Conservation (phyloP, 768 basidiomycete species). For the Xerocomellus dryophilus region DNA sequence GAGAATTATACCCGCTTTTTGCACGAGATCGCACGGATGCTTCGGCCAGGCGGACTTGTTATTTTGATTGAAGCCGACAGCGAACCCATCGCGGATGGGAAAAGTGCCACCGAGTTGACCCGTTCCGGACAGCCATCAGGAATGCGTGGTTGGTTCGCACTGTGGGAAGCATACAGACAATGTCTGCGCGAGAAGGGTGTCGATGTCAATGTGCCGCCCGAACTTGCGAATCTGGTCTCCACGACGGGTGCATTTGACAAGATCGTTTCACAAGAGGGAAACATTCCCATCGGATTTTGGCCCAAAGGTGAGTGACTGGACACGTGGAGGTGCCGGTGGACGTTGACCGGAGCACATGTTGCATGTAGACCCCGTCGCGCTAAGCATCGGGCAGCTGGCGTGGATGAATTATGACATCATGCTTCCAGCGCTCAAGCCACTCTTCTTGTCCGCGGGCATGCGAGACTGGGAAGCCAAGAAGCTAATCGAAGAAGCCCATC, state of each 20-base stretch:
- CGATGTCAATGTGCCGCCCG: slow-evolving; percentile 56
- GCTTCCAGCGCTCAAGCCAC: slow-evolving; percentile 58
- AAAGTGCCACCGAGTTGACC: slow-evolving; percentile 36
- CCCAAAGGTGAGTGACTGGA: slow-evolving; percentile 46
- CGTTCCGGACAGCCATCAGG: slow-evolving; percentile 34
- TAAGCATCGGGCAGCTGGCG: slow-evolving; percentile 66
- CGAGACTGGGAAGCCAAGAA: slow-evolving; percentile 51
- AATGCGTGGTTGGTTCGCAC: slow-evolving; percentile 56
- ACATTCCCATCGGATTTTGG: slow-evolving; percentile 69
- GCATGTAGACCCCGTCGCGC: slow-evolving; percentile 48
- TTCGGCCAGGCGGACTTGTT: slow-evolving; percentile 68
- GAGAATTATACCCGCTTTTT: slow-evolving; percentile 59
- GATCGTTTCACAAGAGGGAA: slow-evolving; percentile 52
- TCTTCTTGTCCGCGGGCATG: slow-evolving; percentile 53
- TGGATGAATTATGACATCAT: slow-evolving; percentile 73
- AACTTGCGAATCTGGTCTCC: slow-evolving; percentile 49
- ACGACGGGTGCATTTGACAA: slow-evolving; percentile 53
- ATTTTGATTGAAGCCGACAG: slow-evolving; percentile 63
- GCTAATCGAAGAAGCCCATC: slow-evolving; percentile 60
- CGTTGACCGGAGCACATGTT: slow-evolving; percentile 10
- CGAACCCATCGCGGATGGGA: slow-evolving; percentile 47
- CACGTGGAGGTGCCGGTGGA: slow-evolving; percentile 7
- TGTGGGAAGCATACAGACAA: slow-evolving; percentile 61
- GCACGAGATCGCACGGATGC: slow-evolving; percentile 58
- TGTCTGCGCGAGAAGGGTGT: slow-evolving; percentile 52